Base-by-base conservation (phyloP, 495 filamentous ascomycete species). In the Letharia lupina region DNA sequence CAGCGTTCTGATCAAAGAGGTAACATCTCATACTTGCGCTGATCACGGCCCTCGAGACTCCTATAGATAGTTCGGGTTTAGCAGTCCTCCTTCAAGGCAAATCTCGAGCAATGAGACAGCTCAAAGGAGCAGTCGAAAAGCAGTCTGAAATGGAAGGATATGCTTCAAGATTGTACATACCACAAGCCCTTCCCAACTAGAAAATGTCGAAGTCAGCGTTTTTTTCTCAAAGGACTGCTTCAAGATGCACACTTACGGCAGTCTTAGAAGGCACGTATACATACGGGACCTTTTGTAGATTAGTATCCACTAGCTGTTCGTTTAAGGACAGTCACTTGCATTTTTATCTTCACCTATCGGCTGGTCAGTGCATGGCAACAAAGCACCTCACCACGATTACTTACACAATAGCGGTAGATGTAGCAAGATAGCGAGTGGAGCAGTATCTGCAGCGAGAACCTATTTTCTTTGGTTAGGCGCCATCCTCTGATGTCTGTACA, bases 1-100 rank as follows among this genome's bases (percentile, higher is more conserved):
- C 23, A 31, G n/a, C 23, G 4, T 12, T 28, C 48, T 16, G 48
- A 16, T 52, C 2, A 23, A 13, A 28, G 23, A 23, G 48, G 11
- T 5, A 35, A n/a, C 15, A 35, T 18, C 3, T 33, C 60, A 45
- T 62, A 56, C 44, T 52, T 15, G 62, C 62, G 31, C 62, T 64
- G 39, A 98, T 97, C 48, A 98, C 92, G 54, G 91, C 84, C 47
- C 94, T 80, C 70, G 82, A 87, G 61, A 96, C 93, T 80, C 93
- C 93, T 52, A 13, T 31, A 7, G 7, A 10, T 13, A 52, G 11
- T 52, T 52, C n/a, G 0, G 48, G 0, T 9, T 28, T 9, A 52
- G n/a, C 11, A 52, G 23, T 52, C 9, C 9, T 52, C 44, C n/a
- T 52, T 13, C 23, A 52, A 52, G n/a, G 23, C 15, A 31, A 47